Conservation (phyloP, 75 land plant species). For the Sequoia sempervirens region DNA sequence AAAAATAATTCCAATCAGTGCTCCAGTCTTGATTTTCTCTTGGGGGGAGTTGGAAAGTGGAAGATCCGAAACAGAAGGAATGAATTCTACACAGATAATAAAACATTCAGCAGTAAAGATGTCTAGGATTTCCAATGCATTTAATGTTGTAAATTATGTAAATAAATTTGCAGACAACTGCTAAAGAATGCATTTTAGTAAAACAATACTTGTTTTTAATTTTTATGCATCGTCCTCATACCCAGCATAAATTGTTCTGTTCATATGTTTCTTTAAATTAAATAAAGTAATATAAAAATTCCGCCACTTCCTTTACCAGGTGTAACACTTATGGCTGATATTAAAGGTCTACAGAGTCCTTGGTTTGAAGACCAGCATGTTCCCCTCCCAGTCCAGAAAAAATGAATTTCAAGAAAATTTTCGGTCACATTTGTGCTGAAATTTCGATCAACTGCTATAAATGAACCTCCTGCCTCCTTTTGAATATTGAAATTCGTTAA, state of each 20-base stretch:
- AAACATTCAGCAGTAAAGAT: neutral
- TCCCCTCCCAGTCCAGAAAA: slow-evolving; percentile 58
- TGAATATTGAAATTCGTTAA: slow-evolving; percentile 36
- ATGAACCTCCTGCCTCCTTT: slow-evolving; percentile 35
- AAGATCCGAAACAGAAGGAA: slow-evolving; percentile 31
- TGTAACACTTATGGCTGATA: slow-evolving; percentile 45
- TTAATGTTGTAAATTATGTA: neutral
- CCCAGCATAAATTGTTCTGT: neutral
- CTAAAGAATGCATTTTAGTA: neutral
- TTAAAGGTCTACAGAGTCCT: slow-evolving; percentile 38
- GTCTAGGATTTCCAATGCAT: neutral
- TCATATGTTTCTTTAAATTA: neutral
- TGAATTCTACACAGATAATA: slow-evolving; percentile 29
- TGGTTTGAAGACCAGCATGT: slow-evolving; percentile 45
- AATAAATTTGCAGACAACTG: neutral
- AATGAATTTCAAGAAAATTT: slow-evolving; percentile 38
- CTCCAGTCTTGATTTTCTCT: slow-evolving; percentile 15
- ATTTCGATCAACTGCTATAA: slow-evolving; percentile 21
- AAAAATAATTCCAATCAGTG: slow-evolving; percentile 27
- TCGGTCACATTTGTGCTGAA: slow-evolving; percentile 36
- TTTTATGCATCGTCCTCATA: too few relatives aligned
- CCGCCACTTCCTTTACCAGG: slow-evolving; percentile 20
- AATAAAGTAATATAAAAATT: neutral
- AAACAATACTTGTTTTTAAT: neutral
- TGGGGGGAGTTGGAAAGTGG: slow-evolving; percentile 12